Evolutionary conservation across 805 yeast species (phyloP), one percentile per base, ranked within the genome.

Genomic region (Teunomyces kruisii): DNA sequence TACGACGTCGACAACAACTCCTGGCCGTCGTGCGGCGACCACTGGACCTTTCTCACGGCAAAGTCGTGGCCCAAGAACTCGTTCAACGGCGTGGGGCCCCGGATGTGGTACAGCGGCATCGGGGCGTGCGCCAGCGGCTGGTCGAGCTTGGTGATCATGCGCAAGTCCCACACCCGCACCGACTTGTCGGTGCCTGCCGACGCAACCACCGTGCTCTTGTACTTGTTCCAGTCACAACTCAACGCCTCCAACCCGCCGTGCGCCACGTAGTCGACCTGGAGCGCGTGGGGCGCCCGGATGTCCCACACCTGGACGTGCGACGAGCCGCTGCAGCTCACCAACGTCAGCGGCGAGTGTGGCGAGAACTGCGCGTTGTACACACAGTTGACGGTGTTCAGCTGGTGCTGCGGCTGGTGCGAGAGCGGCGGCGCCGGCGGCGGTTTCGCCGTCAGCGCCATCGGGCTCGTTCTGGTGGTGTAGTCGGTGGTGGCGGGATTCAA

Each of bases 161-260:
- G 74, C 38, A 88, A 63, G 61, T 92, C 99, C 97, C 97, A 92
- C 3, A 90, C 72, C 50, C 88, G 79, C 37, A 91, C 79, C 16
- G 83, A 69, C 58, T 87, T 87, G 61, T 92, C 98, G 7, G 92
- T 95, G n/a, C 97, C 96, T 2, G 88, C 94, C 0, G 96, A 81
- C 3, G 96, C 96, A 4, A 92, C 68, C 0, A 89, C 78, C 2
- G 84, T 76, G 1, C 89, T 77, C 56, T 88, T 76, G 64, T 94
- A 92, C 62, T 91, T 91, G 67, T 92, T 94, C 84, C 90, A 91
- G 70, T 92, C 98, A 48, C 90, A 79, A 2, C 86, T 70, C 39
- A 94, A 72, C 7, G 87, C 74, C 61, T 92, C 98, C 40, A 88
- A 74, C 1, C 96, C 96, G 13, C 82, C 78, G 57, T 88, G 96